A percentile compares a stretch with the other conserved stretches of the same genome.
phyloP scores from a whole-genome alignment of 306 rosid genomes.

The Senna tora region DNA sequence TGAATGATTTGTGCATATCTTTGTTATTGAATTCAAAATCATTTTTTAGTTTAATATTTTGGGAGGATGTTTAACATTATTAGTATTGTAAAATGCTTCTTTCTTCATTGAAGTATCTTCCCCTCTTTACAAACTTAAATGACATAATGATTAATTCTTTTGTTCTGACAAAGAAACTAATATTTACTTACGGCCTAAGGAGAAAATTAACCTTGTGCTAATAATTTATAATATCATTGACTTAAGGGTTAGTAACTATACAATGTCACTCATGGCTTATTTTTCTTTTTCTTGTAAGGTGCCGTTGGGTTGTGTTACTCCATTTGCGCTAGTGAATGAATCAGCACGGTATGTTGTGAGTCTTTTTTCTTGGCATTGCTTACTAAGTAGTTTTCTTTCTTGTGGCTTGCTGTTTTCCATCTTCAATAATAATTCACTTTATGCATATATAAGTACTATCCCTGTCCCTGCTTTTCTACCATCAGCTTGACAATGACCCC shows the following conservation, averaged over 20 bases:
- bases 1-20: slow-evolving; percentile 17
- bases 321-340: slow-evolving; percentile 85
- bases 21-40: background rate
- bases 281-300: slow-evolving; percentile 57
- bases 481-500: slow-evolving; percentile 7
- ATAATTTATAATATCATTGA: slow-evolving; percentile 29
- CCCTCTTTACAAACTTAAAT: background rate
- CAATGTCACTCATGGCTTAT: slow-evolving; percentile 24
- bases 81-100: background rate
- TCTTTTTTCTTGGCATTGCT: background rate
- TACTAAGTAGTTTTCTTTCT: background rate
- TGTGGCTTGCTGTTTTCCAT: background rate
- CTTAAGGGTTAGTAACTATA: slow-evolving; percentile 1
- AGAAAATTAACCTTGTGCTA: slow-evolving; percentile 8
- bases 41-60: slow-evolving; percentile 13
- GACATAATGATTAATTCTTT: background rate
- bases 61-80: background rate
- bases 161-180: background rate
- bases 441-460: too few species aligned
- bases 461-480: background rate
- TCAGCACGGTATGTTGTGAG: slow-evolving; percentile 70
- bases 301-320: slow-evolving; percentile 87
- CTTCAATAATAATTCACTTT: too few species aligned
- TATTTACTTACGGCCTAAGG: background rate
- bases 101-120: background rate